These are phyloP conservation scores for Truncatella angustata DNA, from an alignment of 2,329 filamentous ascomycete genomes.

Conservation along the genomic window DNA sequence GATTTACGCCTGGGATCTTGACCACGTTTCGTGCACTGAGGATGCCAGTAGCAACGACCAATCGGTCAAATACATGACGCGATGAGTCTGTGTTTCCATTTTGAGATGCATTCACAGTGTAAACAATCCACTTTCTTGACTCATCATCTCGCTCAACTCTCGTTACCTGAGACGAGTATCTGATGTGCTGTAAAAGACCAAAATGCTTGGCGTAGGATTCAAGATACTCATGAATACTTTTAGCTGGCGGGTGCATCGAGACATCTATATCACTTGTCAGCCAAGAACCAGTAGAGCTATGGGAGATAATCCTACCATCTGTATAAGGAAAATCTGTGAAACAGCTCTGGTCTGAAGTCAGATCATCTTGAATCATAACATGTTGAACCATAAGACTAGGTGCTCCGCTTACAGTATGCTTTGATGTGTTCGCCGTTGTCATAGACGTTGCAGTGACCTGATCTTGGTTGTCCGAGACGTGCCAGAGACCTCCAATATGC, in stretches of 20 bases:
- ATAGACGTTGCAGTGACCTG: background rate
- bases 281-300: background rate
- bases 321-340: constrained; percentile 4
- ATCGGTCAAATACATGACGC: background rate
- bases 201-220: background rate
- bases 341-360: background rate
- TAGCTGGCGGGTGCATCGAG: background rate
- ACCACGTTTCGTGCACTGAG: background rate
- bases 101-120: background rate
- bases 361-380: too few species aligned
- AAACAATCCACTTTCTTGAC: background rate
- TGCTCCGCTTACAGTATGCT: background rate
- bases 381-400: too few species aligned
- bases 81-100: background rate
- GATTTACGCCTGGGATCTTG: background rate
- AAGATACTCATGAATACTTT: background rate
- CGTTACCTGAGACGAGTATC: background rate
- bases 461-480: background rate
- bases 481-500: background rate
- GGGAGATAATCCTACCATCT: background rate
- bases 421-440: background rate
- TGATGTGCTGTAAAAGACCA: background rate
- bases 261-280: background rate
- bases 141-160: background rate
- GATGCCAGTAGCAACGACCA: background rate